Conservation (phyloP, 257 asterid species). For the Solanum clarkiae region DNA sequence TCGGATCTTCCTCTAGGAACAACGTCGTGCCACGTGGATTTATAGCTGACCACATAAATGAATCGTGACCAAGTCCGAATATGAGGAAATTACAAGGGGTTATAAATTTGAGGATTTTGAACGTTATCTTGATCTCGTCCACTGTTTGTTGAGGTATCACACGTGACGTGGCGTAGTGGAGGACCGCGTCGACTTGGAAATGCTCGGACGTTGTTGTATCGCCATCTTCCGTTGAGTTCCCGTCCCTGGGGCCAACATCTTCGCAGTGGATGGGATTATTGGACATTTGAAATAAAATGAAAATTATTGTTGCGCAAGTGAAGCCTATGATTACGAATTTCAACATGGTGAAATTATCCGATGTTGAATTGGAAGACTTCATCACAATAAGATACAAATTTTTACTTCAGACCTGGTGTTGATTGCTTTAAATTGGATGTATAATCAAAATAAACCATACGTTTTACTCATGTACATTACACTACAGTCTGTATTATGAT, state of each 20-base stretch:
- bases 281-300: background rate
- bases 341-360: background rate
- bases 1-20: slow-evolving; percentile 76
- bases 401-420: background rate
- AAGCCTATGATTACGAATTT: background rate
- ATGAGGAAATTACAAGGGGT: slow-evolving; percentile 60
- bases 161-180: slow-evolving; percentile 51
- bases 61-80: slow-evolving; percentile 78
- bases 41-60: slow-evolving; percentile 75
- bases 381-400: background rate
- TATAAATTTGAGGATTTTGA: slow-evolving; percentile 22
- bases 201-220: background rate
- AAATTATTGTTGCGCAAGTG: background rate
- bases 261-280: background rate
- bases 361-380: background rate
- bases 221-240: background rate
- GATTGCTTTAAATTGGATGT: background rate
- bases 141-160: slow-evolving; percentile 41
- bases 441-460: background rate
- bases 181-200: slow-evolving; percentile 29
- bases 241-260: background rate
- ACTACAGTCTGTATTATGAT: background rate
- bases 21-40: slow-evolving; percentile 63
- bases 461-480: background rate
- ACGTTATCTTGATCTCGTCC: slow-evolving; percentile 31